Base-by-base conservation (phyloP, 2,329 filamentous ascomycete species). In the Dothistroma septosporum region DNA sequence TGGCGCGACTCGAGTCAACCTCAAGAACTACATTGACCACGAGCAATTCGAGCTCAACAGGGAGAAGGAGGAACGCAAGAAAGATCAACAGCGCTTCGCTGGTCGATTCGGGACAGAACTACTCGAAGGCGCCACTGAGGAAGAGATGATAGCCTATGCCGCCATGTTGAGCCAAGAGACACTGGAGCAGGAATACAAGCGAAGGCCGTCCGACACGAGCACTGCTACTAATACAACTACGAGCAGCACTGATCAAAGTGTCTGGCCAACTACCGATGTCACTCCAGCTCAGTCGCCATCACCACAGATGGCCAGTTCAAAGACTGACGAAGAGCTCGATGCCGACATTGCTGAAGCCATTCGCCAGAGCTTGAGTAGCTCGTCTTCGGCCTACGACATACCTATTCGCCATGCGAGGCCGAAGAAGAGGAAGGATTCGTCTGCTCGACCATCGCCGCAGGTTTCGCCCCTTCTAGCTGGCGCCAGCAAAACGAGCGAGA, bases 61-160 rank as follows among this genome's bases (percentile, higher is more conserved):
- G 9, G 91, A 96, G 70, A 86, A 87, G 67, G 79, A 87, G 33
- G 82, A 85, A 48, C 83, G 85, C 44, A 81, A 82, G 24, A 87
- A 87, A 59, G 88, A 95, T 70, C 81, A 85, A 58, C 83, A 86
- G 16, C 86, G 87, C 24, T 80, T 97, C 28, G 88, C 85, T 37
- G 87, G 85, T 32, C 86, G 93, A 37, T 99, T 96, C 70, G 94
- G 94, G 6, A 85, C 94, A 2, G 91, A 92, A 35, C 76, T 97
- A 10, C 75, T 87, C 2, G 82, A 79, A 57, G 78, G 80, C 2
- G 82, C 76, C 60, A 53, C 12, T 53, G 85, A 88, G 66, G 85
- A 87, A 57, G 83, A 87, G 65, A 78, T 86, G 54, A 69, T 88
- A 24, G 83, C 84, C 1, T 87, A 87, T 70, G 85, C 85, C 8